These are phyloP conservation scores for Pseudoperonospora humuli DNA, from an alignment of 352 stramenopile species.

Conservation along the genomic window DNA sequence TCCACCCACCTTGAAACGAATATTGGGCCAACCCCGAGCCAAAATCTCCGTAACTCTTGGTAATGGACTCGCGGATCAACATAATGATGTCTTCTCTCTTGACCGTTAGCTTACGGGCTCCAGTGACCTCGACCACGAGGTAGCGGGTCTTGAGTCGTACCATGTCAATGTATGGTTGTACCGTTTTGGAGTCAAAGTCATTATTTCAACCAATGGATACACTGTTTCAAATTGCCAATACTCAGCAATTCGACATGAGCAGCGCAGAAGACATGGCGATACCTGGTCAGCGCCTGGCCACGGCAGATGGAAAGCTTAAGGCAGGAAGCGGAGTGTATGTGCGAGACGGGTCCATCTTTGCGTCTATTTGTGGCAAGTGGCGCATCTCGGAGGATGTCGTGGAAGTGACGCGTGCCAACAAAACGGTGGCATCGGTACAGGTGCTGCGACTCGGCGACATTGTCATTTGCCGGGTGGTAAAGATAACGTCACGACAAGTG, in stretches of 20 bases:
- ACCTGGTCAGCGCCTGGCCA: slow-evolving; percentile 47
- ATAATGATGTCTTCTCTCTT: slow-evolving; percentile 51
- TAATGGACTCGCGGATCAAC: slow-evolving; percentile 57
- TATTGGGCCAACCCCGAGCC: slow-evolving; percentile 59
- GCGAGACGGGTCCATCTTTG: slow-evolving; percentile 55
- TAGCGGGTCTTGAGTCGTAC: slow-evolving; percentile 76
- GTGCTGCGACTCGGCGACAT: slow-evolving; percentile 61
- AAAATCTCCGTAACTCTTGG: slow-evolving; percentile 61
- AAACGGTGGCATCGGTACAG: slow-evolving; percentile 57
- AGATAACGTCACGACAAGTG: slow-evolving; percentile 67
- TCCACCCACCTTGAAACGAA: slow-evolving; percentile 59
- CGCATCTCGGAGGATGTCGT: slow-evolving; percentile 33
- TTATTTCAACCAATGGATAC: background rate
- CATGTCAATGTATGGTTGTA: slow-evolving; percentile 21
- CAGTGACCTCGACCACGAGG: slow-evolving; percentile 52
- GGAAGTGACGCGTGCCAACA: slow-evolving; percentile 36
- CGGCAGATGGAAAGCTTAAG: slow-evolving; percentile 26
- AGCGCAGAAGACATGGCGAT: slow-evolving; percentile 30
- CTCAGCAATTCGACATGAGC: slow-evolving; percentile 7
- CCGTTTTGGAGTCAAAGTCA: too few species aligned
- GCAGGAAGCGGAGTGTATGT: slow-evolving; percentile 47
- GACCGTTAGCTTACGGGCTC: slow-evolving; percentile 34
- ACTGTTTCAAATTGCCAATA: background rate
- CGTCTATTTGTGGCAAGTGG: slow-evolving; percentile 54
- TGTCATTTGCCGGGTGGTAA: slow-evolving; percentile 56